Base-by-base conservation (phyloP, 345 rosid genomes). In the Hibiscus mutabilis region DNA sequence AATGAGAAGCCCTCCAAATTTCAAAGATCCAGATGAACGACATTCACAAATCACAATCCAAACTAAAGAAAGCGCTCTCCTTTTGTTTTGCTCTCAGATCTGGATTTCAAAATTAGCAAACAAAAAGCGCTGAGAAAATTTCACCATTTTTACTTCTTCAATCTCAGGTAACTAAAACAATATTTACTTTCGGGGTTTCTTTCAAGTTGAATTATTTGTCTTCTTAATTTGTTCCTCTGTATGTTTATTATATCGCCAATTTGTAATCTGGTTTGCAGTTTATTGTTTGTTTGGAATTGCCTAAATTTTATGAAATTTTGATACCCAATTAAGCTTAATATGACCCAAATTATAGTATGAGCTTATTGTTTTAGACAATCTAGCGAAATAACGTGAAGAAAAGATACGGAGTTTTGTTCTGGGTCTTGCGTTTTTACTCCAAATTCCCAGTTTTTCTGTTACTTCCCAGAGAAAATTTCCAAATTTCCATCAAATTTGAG, bases 141-240 rank as follows among this genome's bases (percentile, higher is more conserved):
- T 53, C 21, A 24, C 27, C 37, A 22, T 53, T 53, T 42, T 18
- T 25, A 4, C 61, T 25, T 63, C 29, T 40, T 49, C 33, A 69
- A 35, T 72, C 74, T 6, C 82, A 69, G 79, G 79, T 76, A 79
- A 64, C 35, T 33, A 24, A 33, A 3, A 12, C 10, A 7, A 1
- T 37, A 37, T 37, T 37, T 16, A 11, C 22, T 31, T 55, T 29
- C 60, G 7, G 19, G 19, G 12, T 73, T 27, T 62, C 40, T 60
- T 29, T 60, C 19, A 21, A 31, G 44, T 31, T 16, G 21, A 16
- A 37, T 1, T 31, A 31, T 31, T 31, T 22, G 2, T 31, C 35
- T 5, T 33, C 35, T 33, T 5, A 5, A 5, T 33, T 16, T 60
- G 64, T 15, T 60, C 12, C 15, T 29, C 42, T 60, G 19, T 35